Evolutionary conservation across 2,329 filamentous ascomycete species (phyloP), one percentile per base, ranked within the genome.

Genomic region (Stagonosporopsis vannaccii): DNA sequence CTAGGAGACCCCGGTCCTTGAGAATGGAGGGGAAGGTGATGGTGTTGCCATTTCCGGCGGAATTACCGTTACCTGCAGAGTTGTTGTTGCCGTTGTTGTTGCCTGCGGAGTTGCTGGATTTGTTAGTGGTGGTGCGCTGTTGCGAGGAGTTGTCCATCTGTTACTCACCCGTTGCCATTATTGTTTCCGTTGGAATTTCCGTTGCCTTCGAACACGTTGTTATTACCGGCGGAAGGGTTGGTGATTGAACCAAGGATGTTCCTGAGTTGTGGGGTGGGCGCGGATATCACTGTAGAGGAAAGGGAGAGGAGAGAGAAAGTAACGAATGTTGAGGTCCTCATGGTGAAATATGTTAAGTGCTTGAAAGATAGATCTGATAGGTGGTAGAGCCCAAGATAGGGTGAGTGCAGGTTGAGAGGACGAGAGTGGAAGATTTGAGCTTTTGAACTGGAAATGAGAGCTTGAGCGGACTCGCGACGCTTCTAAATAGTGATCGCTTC

Each of bases 281-380:
- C 64, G 13, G 61, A 45, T n/a, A 61, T 35, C 17, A 64, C 61
- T 22, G 62, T 57, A 25, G 62, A 55, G 20, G 59, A 55, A 43
- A 67, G 50, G 25, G 59, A 57, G 39, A 61, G 54, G 42, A 67
- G 35, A 19, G 61, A 53, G 22, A 62, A 26, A 6, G 61, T 40
- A 30, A 62, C 9, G 50, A 59, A 64, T 20, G 39, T 54, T 32
- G 51, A 49, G 23, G 39, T 39, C 51, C 39, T 54, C 51, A 54
- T 54, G 13, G 15, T 44, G 30, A 19, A 7, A 9, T 23, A 42
- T 28, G 30, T 32, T 3, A 4, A 4, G 23, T 8, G 25, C 39
- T 5, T 32, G 12, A 32, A 26, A n/a, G 41, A 37, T 28, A 22
- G 30, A 37, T 30, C 39, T 32, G 11, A 15, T 15, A 15, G 30